These are phyloP conservation scores for Colletotrichum lini DNA, from an alignment of 2,329 filamentous ascomycete genomes.

Conservation along the genomic window DNA sequence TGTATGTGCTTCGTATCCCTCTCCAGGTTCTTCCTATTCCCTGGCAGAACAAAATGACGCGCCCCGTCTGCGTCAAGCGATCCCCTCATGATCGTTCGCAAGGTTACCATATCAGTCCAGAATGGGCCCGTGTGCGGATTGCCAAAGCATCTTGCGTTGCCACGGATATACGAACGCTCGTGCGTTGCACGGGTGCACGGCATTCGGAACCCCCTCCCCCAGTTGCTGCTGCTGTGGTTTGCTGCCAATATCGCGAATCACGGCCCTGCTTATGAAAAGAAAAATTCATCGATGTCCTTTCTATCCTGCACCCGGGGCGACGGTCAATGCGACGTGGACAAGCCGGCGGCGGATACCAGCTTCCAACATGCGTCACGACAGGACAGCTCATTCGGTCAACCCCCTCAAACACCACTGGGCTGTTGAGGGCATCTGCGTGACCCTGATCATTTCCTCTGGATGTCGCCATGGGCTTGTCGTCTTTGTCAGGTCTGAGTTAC, in stretches of 20 bases:
- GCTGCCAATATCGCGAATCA: slow-evolving; percentile 29
- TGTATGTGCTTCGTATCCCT: slow-evolving; percentile 15
- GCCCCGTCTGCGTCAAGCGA: slow-evolving; percentile 33
- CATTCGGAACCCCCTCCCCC: slow-evolving; percentile 10
- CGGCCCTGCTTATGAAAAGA: background rate
- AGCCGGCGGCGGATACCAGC: background rate
- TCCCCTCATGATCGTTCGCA: slow-evolving; percentile 39
- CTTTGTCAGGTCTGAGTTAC: background rate
- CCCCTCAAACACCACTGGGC: slow-evolving; percentile 1
- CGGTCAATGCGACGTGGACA: slow-evolving; percentile 26
- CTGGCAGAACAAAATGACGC: slow-evolving; percentile 38
- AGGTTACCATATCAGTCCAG: slow-evolving; percentile 32
- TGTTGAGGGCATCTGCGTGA: slow-evolving; percentile 12
- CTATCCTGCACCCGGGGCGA: background rate
- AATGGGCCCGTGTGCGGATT: slow-evolving; percentile 28
- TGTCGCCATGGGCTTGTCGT: slow-evolving; percentile 7
- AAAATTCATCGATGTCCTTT: background rate
- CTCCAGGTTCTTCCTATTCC: slow-evolving; percentile 27
- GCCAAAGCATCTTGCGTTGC: slow-evolving; percentile 32
- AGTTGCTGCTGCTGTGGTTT: too few relatives aligned
- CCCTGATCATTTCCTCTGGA: slow-evolving; percentile 34
- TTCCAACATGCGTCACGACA: background rate
- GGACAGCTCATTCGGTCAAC: background rate
- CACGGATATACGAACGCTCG: slow-evolving; percentile 33
- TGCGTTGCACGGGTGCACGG: slow-evolving; percentile 31